phyloP scores from a whole-genome alignment of 495 filamentous ascomycete genomes.

The Usnea hakonensis region DNA sequence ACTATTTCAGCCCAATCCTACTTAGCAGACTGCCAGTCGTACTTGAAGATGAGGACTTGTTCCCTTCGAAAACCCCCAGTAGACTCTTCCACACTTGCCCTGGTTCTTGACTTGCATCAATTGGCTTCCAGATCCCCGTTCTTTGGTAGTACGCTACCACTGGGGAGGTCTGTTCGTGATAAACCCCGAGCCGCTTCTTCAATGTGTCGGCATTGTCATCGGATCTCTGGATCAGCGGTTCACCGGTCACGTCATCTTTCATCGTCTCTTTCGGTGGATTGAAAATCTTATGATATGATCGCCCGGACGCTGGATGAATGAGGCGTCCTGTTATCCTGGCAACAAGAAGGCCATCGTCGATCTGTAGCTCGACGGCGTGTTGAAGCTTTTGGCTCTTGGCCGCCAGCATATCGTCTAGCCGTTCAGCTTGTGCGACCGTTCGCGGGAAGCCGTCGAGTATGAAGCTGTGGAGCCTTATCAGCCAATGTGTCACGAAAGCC shows the following conservation, averaged over 20 bases:
- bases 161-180: conserved; percentile 87
- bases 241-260: conserved; percentile 95
- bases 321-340: conserved; percentile 94
- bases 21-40: conserved; percentile 33
- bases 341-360: conserved; percentile 88
- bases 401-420: conserved; percentile 84
- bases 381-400: conserved; percentile 69
- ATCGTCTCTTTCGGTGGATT: conserved; percentile 92
- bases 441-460: conserved; percentile 98
- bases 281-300: conserved; percentile 96
- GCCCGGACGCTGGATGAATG: conserved; percentile 89
- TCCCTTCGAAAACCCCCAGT: conserved; percentile 73
- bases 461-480: conserved; percentile 54
- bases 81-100: conserved; percentile 92
- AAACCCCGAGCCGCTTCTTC: conserved; percentile 88
- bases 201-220: conserved; percentile 98
- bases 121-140: conserved; percentile 90
- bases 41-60: conserved; percentile 30
- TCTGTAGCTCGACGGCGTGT: conserved; percentile 93
- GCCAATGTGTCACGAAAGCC: background rate
- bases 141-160: conserved; percentile 95
- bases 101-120: conserved; percentile 95
- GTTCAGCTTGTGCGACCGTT: conserved; percentile 89
- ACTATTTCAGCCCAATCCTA: conserved; percentile 38
- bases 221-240: conserved; percentile 89